Evolutionary conservation across 495 filamentous ascomycete genomes (phyloP).

Genomic region (Penicillium ucsense): DNA sequence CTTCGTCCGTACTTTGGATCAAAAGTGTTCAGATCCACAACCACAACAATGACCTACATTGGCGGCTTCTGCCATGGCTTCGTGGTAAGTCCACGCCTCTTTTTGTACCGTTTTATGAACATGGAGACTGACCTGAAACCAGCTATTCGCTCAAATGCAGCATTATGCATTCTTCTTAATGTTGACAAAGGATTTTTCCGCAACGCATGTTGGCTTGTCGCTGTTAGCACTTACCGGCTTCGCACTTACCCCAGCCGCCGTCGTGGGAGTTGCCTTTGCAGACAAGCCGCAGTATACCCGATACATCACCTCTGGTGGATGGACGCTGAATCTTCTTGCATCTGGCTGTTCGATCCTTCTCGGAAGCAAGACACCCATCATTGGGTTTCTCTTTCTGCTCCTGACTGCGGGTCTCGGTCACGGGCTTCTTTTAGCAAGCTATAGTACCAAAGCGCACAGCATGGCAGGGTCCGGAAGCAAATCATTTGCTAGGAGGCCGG

Average conservation of each 20-base stretch:
- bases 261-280: conserved; percentile 42
- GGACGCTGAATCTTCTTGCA: conserved; percentile 37
- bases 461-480: conserved; percentile 4
- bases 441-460: conserved; percentile 40
- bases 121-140: neutral
- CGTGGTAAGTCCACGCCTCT: conserved; percentile 30
- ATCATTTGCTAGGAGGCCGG: conserved; percentile 10
- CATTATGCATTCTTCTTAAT: conserved; percentile 57
- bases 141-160: conserved; percentile 44
- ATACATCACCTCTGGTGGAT: conserved; percentile 47
- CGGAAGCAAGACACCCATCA: conserved; percentile 31
- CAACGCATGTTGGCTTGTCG: conserved; percentile 48
- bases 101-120: neutral
- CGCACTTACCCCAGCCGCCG: conserved; percentile 34
- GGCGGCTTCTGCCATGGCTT: conserved; percentile 43
- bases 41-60: conserved; percentile 29
- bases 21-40: conserved; percentile 37
- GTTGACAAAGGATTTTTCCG: conserved; percentile 43
- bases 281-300: conserved; percentile 32
- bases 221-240: conserved; percentile 39
- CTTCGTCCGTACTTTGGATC: conserved; percentile 45
- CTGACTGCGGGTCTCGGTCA: conserved; percentile 43
- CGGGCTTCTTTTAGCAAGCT: conserved; percentile 42
- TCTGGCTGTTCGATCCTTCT: conserved; percentile 44
- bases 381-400: conserved; percentile 43